Evolutionary conservation across 768 basidiomycete genomes (phyloP), one percentile per base, ranked within the genome.

Genomic region (Auriscalpium orientale): DNA sequence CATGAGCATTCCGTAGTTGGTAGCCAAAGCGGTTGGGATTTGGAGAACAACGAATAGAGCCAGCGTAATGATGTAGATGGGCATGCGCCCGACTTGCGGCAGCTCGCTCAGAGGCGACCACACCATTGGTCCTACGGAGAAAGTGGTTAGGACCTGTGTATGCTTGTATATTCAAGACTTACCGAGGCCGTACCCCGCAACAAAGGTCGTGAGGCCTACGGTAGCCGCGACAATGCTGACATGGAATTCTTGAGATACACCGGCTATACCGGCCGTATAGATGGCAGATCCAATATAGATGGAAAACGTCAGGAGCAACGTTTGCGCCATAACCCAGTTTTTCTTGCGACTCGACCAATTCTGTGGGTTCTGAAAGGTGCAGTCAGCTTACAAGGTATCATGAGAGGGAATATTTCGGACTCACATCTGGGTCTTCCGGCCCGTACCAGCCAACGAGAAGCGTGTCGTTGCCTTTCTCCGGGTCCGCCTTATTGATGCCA

Each of bases 241-340:
- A 50, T 66, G 56, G 57, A 64, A 70, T 8, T 68, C 49, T 16
- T 56, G 45, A 43, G 65, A 51, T 16, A 72, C 54, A 8, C 63
- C 65, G 8, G 51, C 54, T 34, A 68, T 64, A 13, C 66, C 66
- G 15, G 69, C 63, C 6, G 67, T 66, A 59, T 69, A 71, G 49
- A 72, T 68, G 8, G 69, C 67, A 21, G 68, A 66, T 46, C 58
- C 71, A 56, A 72, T 67, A 60, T 71, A 72, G 33, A 71, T 66
- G 51, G 64, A 56, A 55, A 71, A 71, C 0, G 70, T 72, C 45
- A 72, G 55, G 37, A 71, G 55, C 56, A 65, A 67, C 40, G 70
- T 65, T 46, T 64, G 64, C 53, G 66, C 68, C 11, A 69, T 64
- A 8, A 71, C 69, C 49, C 69, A 68, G 12, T 49, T 53, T 47